phyloP scores from a whole-genome alignment of 768 basidiomycete genomes.

The Daedaleopsis nitida region DNA sequence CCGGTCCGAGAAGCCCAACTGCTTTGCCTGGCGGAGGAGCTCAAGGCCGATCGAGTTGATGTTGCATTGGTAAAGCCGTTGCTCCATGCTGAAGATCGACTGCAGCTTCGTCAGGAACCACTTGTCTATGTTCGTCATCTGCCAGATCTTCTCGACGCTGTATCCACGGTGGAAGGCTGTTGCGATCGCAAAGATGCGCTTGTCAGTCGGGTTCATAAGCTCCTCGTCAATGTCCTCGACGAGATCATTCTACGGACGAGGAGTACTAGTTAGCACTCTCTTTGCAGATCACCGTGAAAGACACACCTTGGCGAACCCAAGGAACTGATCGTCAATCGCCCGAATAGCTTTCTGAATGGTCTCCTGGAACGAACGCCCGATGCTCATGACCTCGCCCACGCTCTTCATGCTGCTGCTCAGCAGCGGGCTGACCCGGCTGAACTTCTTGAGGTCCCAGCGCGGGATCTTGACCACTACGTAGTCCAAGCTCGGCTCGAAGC shows the following conservation, averaged over 20 bases:
- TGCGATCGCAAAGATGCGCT: constrained; percentile 95
- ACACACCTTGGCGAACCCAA: constrained; percentile 83
- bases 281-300: background rate
- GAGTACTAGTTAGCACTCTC: background rate
- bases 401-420: constrained; percentile 98
- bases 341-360: constrained; percentile 98
- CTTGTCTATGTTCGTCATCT: constrained; percentile 97
- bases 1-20: constrained; percentile 94
- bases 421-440: constrained; percentile 87
- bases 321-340: constrained; percentile 93
- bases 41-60: constrained; percentile 63
- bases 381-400: constrained; percentile 99
- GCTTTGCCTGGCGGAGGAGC: constrained; percentile 81
- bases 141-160: constrained; percentile 93
- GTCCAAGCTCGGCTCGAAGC: constrained; percentile 97
- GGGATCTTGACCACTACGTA: constrained; percentile 99
- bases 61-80: constrained; percentile 59
- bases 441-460: constrained; percentile 99
- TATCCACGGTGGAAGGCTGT: constrained; percentile 92
- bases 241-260: constrained; percentile 68
- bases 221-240: constrained; percentile 94
- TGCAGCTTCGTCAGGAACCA: constrained; percentile 95
- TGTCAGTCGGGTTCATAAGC: constrained; percentile 92
- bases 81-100: constrained; percentile 82
- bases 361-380: constrained; percentile 97